Conservation (phyloP, 805 yeast genomes). For the Nakazawaea molendinolei region DNA sequence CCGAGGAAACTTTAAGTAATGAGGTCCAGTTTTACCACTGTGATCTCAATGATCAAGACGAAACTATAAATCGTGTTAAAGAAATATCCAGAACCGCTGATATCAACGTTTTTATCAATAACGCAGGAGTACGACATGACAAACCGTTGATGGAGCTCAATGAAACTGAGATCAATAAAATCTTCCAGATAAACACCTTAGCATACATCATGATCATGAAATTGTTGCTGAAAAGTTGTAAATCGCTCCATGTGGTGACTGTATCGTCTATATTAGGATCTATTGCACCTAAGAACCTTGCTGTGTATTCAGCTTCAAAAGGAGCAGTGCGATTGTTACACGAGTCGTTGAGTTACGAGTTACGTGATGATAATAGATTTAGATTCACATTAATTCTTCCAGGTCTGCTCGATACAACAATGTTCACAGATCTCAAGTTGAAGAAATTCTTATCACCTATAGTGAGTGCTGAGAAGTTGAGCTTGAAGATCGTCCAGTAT, state of each 20-base stretch:
- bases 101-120: slow-evolving; percentile 34
- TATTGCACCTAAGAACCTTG: slow-evolving; percentile 40
- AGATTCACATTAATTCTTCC: slow-evolving; percentile 36
- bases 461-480: slow-evolving; percentile 31
- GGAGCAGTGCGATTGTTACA: slow-evolving; percentile 37
- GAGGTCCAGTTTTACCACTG: slow-evolving; percentile 21
- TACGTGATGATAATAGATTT: slow-evolving; percentile 17
- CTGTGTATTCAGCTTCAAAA: slow-evolving; percentile 43
- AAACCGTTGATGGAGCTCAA: slow-evolving; percentile 20
- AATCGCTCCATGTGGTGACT: slow-evolving; percentile 32
- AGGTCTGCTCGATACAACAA: slow-evolving; percentile 42
- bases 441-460: slow-evolving; percentile 41
- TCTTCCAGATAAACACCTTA: slow-evolving; percentile 35
- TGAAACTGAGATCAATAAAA: slow-evolving; percentile 19
- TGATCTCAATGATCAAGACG: slow-evolving; percentile 16
- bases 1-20: slow-evolving; percentile 14
- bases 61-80: slow-evolving; percentile 18
- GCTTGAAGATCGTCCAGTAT: slow-evolving; percentile 26
- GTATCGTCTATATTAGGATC: slow-evolving; percentile 42
- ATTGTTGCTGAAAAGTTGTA: slow-evolving; percentile 21
- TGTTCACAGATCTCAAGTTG: slow-evolving; percentile 42
- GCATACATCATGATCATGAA: slow-evolving; percentile 35
- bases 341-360: slow-evolving; percentile 38
- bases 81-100: slow-evolving; percentile 14
- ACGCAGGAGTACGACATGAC: slow-evolving; percentile 42